These are phyloP conservation scores for Scalesia atractyloides DNA, from an alignment of 129 eudicot species.

Conservation along the genomic window DNA sequence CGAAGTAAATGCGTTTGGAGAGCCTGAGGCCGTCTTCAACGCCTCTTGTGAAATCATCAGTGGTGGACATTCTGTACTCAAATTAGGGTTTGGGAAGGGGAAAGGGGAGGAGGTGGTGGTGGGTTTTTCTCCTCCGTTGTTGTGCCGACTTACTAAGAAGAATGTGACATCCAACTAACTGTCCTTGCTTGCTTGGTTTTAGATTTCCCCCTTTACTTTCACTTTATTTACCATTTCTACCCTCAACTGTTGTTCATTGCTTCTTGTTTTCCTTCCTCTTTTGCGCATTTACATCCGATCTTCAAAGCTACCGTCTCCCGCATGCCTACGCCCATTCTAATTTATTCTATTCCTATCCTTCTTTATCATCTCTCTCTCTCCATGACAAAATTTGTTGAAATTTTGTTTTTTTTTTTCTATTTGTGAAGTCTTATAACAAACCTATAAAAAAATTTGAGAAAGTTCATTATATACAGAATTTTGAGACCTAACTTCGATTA, in stretches of 20 bases:
- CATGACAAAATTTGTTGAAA: too few relatives aligned
- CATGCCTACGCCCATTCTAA: too few relatives aligned
- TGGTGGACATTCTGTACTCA: background rate
- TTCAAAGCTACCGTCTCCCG: too few relatives aligned
- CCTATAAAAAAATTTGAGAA: too few relatives aligned
- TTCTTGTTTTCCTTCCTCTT: background rate
- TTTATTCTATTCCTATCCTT: too few relatives aligned
- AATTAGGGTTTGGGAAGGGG: background rate
- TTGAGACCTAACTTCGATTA: too few relatives aligned
- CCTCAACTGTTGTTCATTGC: slow-evolving; percentile 5
- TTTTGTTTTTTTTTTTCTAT: too few relatives aligned
- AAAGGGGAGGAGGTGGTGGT: background rate
- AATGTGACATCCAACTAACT: slow-evolving; percentile 23
- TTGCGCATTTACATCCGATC: background rate
- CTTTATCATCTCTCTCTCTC: too few relatives aligned
- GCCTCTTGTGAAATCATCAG: slow-evolving; percentile 56
- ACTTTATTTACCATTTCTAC: background rate
- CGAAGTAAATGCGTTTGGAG: slow-evolving; percentile 74
- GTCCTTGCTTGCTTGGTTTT: background rate
- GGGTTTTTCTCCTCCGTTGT: background rate
- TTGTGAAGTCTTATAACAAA: too few relatives aligned
- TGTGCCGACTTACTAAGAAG: slow-evolving; percentile 20
- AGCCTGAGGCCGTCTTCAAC: slow-evolving; percentile 80
- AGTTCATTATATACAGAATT: too few relatives aligned
- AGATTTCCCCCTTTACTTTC: too few relatives aligned